phyloP scores from a whole-genome alignment of 495 filamentous ascomycete species.

The Penicillium riverlandense region DNA sequence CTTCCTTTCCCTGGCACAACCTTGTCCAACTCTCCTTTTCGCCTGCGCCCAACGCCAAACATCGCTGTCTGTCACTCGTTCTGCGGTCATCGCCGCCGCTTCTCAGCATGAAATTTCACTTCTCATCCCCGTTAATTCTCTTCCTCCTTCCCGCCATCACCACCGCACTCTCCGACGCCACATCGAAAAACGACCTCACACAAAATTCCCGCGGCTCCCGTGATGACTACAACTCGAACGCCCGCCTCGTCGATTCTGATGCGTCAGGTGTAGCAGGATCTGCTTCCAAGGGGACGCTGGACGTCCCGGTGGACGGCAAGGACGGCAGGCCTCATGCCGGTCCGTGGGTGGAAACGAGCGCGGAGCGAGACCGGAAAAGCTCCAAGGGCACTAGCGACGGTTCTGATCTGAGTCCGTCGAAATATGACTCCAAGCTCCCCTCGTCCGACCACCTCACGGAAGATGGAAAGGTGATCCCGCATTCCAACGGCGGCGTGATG shows the following conservation, averaged over 20 bases:
- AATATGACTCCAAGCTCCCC: slow-evolving; percentile 21
- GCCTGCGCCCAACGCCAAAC: not conserved
- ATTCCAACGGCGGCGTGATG: slow-evolving; percentile 85
- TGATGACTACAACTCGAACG: slow-evolving; percentile 7
- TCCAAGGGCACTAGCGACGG: slow-evolving; percentile 21
- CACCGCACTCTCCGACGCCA: slow-evolving; percentile 15
- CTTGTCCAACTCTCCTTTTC: not conserved
- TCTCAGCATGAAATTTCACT: slow-evolving; percentile 26
- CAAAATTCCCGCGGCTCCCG: slow-evolving; percentile 2
- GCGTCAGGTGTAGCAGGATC: slow-evolving; percentile 6
- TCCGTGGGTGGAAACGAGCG: slow-evolving; percentile 69
- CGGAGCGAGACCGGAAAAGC: slow-evolving; percentile 53
- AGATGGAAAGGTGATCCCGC: slow-evolving; percentile 63
- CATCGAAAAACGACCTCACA: slow-evolving; percentile 5
- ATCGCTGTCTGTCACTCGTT: slow-evolving; percentile 6
- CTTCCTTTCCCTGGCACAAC: not conserved
- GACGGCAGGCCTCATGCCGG: slow-evolving; percentile 94
- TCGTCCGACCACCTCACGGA: slow-evolving; percentile 35
- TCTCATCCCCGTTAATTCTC: slow-evolving; percentile 24
- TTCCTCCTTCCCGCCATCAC: slow-evolving; percentile 32
- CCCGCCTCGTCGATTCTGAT: slow-evolving; percentile 15
- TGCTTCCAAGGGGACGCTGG: slow-evolving; percentile 57
- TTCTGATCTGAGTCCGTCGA: slow-evolving; percentile 6
- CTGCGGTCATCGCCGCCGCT: slow-evolving; percentile 3
- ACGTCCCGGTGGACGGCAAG: slow-evolving; percentile 89